A percentile compares a stretch with the other conserved stretches of the same genome.
These are phyloP conservation scores for Kregervanrija pseudodelftensis DNA, from an alignment of 805 yeast genomes.

Conservation along the genomic window DNA sequence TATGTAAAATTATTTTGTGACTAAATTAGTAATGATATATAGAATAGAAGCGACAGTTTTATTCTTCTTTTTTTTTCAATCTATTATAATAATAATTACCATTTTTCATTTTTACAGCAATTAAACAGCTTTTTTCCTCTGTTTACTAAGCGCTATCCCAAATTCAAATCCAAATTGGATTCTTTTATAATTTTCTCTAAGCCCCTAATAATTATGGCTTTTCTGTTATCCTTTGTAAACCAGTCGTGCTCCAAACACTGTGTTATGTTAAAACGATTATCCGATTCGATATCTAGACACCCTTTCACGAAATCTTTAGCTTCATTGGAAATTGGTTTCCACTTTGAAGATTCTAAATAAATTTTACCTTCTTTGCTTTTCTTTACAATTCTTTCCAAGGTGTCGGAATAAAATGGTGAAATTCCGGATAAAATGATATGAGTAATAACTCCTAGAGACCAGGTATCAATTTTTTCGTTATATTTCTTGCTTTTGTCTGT, in stretches of 20 bases:
- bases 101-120: too few relatives aligned
- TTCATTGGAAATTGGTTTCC: slow-evolving; percentile 32
- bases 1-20: too few relatives aligned
- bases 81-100: too few relatives aligned
- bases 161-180: too few relatives aligned
- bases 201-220: too few relatives aligned
- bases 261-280: slow-evolving; percentile 29
- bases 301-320: slow-evolving; percentile 41
- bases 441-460: slow-evolving; percentile 61
- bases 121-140: too few relatives aligned
- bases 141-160: too few relatives aligned
- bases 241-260: slow-evolving; percentile 40
- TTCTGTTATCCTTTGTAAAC: slow-evolving; percentile 26
- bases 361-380: slow-evolving; percentile 37
- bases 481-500: slow-evolving; percentile 32
- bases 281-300: slow-evolving; percentile 33
- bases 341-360: slow-evolving; percentile 32
- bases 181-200: too few relatives aligned
- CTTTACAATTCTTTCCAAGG: slow-evolving; percentile 34
- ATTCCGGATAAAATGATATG: slow-evolving; percentile 57
- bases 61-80: too few relatives aligned
- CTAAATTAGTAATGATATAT: too few relatives aligned
- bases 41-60: too few relatives aligned
- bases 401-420: slow-evolving; percentile 49
- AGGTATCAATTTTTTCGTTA: slow-evolving; percentile 52